phyloP scores from a whole-genome alignment of 768 basidiomycete species.

The Pholiota microspora region DNA sequence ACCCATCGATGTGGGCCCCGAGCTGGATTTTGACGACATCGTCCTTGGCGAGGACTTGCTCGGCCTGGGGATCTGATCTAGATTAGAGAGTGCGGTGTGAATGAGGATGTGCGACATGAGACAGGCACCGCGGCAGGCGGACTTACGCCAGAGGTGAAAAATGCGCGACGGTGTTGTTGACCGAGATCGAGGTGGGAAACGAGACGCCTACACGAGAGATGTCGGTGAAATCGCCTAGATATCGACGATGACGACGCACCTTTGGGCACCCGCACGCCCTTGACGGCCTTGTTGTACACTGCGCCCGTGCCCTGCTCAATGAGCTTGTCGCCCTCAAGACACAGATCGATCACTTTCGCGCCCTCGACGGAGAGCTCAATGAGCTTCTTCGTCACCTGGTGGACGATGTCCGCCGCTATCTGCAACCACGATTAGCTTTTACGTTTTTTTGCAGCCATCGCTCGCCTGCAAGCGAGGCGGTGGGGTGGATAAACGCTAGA shows the following conservation, averaged over 20 bases:
- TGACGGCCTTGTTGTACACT: constrained; percentile 89
- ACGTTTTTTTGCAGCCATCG: too few species aligned
- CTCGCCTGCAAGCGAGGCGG: too few species aligned
- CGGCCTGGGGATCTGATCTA: constrained; percentile 74
- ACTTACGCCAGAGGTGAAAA: constrained; percentile 94
- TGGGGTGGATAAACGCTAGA: too few species aligned
- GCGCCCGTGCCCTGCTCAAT: constrained; percentile 81
- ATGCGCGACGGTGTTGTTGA: constrained; percentile 95
- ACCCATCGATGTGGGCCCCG: constrained; percentile 98
- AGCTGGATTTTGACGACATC: constrained; percentile 97
- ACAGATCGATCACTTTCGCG: constrained; percentile 87
- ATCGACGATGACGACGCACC: constrained; percentile 50
- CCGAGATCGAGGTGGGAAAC: constrained; percentile 91
- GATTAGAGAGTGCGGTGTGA: neutral
- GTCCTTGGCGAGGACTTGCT: constrained; percentile 68
- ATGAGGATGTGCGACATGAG: constrained; percentile 8
- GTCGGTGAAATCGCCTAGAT: too few species aligned
- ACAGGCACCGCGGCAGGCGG: neutral
- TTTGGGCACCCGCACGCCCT: constrained; percentile 85
- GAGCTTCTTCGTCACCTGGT: constrained; percentile 82
- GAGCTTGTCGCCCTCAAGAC: constrained; percentile 90
- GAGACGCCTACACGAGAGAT: constrained; percentile 71
- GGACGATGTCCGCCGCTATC: constrained; percentile 91
- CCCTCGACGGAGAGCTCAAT: constrained; percentile 76
- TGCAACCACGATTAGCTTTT: constrained; percentile 36